Conservation (phyloP, 768 basidiomycete species). For the Phanerodontia chrysosporium region DNA sequence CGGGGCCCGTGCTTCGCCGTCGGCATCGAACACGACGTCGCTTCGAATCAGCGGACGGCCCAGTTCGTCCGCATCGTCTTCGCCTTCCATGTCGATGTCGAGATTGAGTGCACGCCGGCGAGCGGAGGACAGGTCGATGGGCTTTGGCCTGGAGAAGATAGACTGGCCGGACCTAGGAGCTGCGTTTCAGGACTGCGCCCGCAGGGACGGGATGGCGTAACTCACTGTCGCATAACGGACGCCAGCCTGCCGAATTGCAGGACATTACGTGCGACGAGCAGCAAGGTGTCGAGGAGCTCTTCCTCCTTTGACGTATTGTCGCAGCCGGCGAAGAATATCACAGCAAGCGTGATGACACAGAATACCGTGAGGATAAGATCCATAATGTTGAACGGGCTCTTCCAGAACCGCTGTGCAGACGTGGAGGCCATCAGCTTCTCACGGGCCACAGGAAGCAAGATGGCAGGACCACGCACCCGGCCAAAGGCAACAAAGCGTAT, state of each 20-base stretch:
- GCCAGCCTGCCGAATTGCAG: constrained; percentile 91
- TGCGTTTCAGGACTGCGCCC: background rate
- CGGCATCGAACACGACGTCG: constrained; percentile 61
- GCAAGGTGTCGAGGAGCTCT: constrained; percentile 87
- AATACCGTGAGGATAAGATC: constrained; percentile 87
- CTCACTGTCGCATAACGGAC: constrained; percentile 90
- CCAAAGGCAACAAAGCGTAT: constrained; percentile 93
- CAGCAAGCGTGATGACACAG: constrained; percentile 83
- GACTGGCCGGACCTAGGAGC: constrained; percentile 74
- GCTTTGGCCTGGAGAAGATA: constrained; percentile 82
- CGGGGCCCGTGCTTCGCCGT: constrained; percentile 31
- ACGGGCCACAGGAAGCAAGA: background rate
- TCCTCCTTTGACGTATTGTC: constrained; percentile 84
- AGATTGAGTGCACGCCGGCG: constrained; percentile 62
- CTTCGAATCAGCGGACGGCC: constrained; percentile 55
- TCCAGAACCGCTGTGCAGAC: constrained; percentile 89
- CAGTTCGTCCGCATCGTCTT: constrained; percentile 48
- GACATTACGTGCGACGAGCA: constrained; percentile 89
- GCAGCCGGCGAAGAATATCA: constrained; percentile 86
- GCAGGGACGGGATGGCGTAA: constrained; percentile 12
- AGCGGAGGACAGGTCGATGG: constrained; percentile 75
- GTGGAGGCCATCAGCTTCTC: background rate
- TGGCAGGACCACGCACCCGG: constrained; percentile 50
- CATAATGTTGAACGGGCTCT: constrained; percentile 85
- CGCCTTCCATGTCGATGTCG: constrained; percentile 72